These are phyloP conservation scores for Musa troglodytarum DNA, from an alignment of 176 grass and related monocot genomes.

Conservation along the genomic window DNA sequence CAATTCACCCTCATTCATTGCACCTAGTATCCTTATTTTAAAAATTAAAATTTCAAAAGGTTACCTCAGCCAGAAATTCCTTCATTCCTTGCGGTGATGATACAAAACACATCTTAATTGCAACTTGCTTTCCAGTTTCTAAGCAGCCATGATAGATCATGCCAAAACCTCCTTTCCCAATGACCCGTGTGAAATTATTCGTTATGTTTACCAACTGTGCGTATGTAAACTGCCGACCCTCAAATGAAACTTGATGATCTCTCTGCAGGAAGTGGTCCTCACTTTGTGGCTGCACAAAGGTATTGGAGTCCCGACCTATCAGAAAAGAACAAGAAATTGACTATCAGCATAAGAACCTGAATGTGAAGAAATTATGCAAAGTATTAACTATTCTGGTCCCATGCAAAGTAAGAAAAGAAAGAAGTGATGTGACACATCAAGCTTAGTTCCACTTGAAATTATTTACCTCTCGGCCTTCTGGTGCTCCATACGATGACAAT, in stretches of 20 bases:
- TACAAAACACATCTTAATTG: slow-evolving; percentile 1
- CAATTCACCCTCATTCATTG: no score
- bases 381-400: not conserved
- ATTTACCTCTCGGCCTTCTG: slow-evolving; percentile 4
- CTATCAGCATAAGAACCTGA: not conserved
- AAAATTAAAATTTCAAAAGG: not conserved
- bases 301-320: no score
- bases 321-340: no score
- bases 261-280: no score
- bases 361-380: not conserved
- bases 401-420: not conserved
- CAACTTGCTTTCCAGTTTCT: not conserved
- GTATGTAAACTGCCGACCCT: not conserved
- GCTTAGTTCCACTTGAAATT: not conserved
- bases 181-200: not conserved
- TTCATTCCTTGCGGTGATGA: not conserved
- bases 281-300: no score
- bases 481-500: not conserved
- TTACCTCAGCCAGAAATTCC: slow-evolving; percentile 11
- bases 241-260: not conserved
- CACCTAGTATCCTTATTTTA: no score
- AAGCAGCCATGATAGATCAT: not conserved
- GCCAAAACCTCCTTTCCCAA: slow-evolving; percentile 6
- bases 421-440: not conserved
- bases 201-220: not conserved